Evolutionary conservation across 768 basidiomycete genomes (phyloP).

Genomic region (Erythrobasidium yunnanense): DNA sequence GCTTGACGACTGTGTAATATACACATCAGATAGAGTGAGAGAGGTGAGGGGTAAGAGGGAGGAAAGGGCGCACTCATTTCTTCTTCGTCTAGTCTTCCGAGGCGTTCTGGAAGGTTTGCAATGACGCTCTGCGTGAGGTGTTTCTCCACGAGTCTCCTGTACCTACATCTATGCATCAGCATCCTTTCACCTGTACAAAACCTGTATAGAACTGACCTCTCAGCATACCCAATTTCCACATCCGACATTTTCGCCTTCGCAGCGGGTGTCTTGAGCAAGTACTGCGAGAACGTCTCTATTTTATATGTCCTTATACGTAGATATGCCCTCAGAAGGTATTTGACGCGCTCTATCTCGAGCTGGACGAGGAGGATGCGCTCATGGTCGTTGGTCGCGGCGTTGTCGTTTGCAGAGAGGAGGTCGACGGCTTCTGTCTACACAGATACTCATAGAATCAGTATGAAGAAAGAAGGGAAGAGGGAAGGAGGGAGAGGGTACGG

Average conservation of each 20-base stretch:
- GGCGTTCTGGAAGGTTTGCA: conserved; percentile 7
- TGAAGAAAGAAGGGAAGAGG: background rate
- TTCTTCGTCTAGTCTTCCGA: conserved; percentile 19
- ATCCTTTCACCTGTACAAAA: background rate
- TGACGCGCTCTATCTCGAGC: conserved; percentile 23
- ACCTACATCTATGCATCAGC: conserved; percentile 2
- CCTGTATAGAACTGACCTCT: background rate
- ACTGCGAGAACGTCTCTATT: background rate
- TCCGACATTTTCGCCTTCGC: conserved; percentile 6
- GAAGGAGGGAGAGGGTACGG: background rate
- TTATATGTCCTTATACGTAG: conserved; percentile 21
- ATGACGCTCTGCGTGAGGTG: conserved; percentile 3
- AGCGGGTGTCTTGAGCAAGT: conserved; percentile 12
- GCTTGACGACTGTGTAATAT: conserved; percentile 54
- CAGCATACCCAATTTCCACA: conserved; percentile 18
- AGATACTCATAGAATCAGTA: background rate
- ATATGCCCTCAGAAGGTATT: conserved; percentile 19
- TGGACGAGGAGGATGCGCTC: conserved; percentile 17
- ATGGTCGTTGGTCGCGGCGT: conserved; percentile 12
- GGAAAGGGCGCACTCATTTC: conserved; percentile 19
- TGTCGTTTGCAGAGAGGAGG: background rate
- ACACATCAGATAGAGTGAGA: no score
- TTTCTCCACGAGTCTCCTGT: background rate
- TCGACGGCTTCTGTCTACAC: conserved; percentile 1
- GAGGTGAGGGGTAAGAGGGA: background rate